These are phyloP conservation scores for Phytophthora hybrid DNA, from an alignment of 352 stramenopile species.

Conservation along the genomic window DNA sequence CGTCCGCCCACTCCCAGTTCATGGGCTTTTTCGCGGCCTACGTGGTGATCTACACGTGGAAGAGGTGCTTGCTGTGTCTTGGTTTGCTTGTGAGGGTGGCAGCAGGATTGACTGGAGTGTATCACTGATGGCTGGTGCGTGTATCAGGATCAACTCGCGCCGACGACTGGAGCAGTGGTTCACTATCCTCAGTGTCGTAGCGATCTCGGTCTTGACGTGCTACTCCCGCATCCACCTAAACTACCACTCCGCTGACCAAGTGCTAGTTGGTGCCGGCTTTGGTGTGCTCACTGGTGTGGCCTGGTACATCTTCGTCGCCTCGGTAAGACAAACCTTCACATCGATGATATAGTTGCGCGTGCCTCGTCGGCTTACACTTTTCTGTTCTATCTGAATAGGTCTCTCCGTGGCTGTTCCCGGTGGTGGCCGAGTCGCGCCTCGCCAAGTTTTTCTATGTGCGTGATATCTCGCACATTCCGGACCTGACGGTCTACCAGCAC, in stretches of 20 bases:
- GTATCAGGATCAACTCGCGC: conserved; percentile 56
- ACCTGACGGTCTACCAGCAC: conserved; percentile 85
- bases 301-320: conserved; percentile 61
- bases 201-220: conserved; percentile 62
- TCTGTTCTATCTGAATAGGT: conserved; percentile 34
- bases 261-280: conserved; percentile 59
- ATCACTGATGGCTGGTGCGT: no score
- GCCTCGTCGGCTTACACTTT: conserved; percentile 1
- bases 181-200: conserved; percentile 60
- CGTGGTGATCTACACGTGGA: conserved; percentile 72
- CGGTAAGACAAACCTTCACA: conserved; percentile 23
- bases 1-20: conserved; percentile 85
- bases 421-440: conserved; percentile 52
- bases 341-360: no score
- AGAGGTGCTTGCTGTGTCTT: conserved; percentile 44
- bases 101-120: not conserved
- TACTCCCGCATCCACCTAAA: conserved; percentile 81
- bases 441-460: conserved; percentile 76
- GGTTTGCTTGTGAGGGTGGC: not conserved
- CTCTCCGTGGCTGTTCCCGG: conserved; percentile 65
- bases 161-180: conserved; percentile 65
- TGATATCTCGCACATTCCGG: conserved; percentile 79
- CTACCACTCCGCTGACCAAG: conserved; percentile 85
- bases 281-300: conserved; percentile 51
- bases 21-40: conserved; percentile 84